Evolutionary conservation across 768 basidiomycete species (phyloP).

Genomic region (Boletus rufocinnamomeus): DNA sequence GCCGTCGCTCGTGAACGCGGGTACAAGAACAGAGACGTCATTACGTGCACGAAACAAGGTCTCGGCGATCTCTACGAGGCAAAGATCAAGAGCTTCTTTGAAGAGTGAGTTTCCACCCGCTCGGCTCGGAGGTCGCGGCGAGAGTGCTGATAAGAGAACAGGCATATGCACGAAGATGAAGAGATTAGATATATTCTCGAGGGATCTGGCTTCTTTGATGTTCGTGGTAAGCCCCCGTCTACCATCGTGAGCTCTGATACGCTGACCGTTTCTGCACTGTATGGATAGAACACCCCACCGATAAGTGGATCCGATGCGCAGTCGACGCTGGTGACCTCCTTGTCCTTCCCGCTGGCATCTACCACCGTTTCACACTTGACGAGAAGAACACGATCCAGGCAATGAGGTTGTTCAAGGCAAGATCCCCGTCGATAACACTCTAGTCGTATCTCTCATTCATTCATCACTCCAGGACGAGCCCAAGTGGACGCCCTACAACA

Average conservation of each 20-base stretch:
- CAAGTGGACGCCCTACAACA: slow-evolving; percentile 83
- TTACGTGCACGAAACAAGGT: slow-evolving; percentile 75
- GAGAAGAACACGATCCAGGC: slow-evolving; percentile 70
- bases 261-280: not conserved
- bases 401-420: slow-evolving; percentile 82
- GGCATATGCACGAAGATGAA: slow-evolving; percentile 95
- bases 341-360: slow-evolving; percentile 87
- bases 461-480: slow-evolving; percentile 70
- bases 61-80: slow-evolving; percentile 82
- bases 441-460: not conserved
- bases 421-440: slow-evolving; percentile 7
- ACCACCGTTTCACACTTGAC: slow-evolving; percentile 94
- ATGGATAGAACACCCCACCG: slow-evolving; percentile 57
- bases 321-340: slow-evolving; percentile 80
- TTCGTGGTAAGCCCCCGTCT: slow-evolving; percentile 61
- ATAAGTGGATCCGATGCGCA: slow-evolving; percentile 81
- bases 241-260: too few species aligned
- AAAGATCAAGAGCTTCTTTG: slow-evolving; percentile 81
- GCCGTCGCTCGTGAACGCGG: slow-evolving; percentile 62
- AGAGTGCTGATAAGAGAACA: slow-evolving; percentile 31
- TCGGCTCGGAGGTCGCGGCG: not conserved
- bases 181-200: slow-evolving; percentile 88
- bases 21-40: slow-evolving; percentile 84
- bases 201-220: slow-evolving; percentile 92
- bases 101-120: slow-evolving; percentile 56